Base-by-base conservation (phyloP, 371 early-diverging fungal genomes). In the Parasitella parasitica region DNA sequence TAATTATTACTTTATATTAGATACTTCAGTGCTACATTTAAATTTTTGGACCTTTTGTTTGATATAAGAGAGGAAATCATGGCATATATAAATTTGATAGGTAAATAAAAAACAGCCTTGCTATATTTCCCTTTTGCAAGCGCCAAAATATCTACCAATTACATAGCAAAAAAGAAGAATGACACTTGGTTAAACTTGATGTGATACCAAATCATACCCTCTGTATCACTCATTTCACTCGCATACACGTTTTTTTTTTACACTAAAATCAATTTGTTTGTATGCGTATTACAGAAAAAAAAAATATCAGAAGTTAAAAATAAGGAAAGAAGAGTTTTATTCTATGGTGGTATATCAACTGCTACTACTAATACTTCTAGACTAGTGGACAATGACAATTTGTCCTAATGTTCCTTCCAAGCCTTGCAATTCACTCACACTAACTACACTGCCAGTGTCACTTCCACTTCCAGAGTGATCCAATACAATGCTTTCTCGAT, bases 391-490 rank as follows among this genome's bases (percentile, higher is more conserved):
- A 64, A 80, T 80, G 6, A 77, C 72, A 56, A 80, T 73, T 41
- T 80, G 80, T 13, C 72, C 69, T 27, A 37, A 36, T 24, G 77
- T 57, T 0, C 77, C 75, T 50, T 70, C 70, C n/a, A 80, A 28
- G 16, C 77, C 80, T 69, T 77, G 77, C 7, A 80, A 57, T 26
- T 80, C 80, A 50, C 73, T 75, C 5, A 80, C 59, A 43, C 80
- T 80, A 12, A 80, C 80, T 16, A 75, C 67, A 49, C 80, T 80
- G 6, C 72, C 77, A 3, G 74, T 71, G 43, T 80, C 80, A 50
- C 80, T 80, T 0, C 70, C 68, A 48, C 73, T 79, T 6, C 79
- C 79, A 3, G 80, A 75, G 67, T 77, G 76, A 64, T 80, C 80
- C 22, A 80, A 56, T 2, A 80, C 77, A 18, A 77, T 51, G 46